Percentiles rank a stretch among this genome's conserved stretches.
Conservation (phyloP, 768 basidiomycete species). For the Termitomyces sp. region DNA sequence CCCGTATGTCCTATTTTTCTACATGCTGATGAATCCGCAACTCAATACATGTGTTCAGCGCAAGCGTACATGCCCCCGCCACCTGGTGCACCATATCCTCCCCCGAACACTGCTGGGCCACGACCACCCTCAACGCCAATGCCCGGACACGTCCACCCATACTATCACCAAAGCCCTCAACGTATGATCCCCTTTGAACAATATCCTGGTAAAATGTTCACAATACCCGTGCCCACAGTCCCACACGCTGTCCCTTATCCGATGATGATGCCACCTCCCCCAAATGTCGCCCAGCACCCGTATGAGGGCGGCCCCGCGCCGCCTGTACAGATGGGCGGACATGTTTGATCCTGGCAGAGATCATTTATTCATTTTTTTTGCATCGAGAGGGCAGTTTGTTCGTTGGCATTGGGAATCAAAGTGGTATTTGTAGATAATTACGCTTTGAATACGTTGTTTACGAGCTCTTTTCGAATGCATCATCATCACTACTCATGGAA, state of each 20-base stretch:
- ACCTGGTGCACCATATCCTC: slow-evolving; percentile 69
- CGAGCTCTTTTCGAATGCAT: too few species aligned
- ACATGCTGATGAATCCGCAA: not conserved
- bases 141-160: slow-evolving; percentile 80
- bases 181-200: slow-evolving; percentile 39
- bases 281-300: slow-evolving; percentile 62
- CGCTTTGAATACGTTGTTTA: too few species aligned
- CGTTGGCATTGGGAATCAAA: too few species aligned
- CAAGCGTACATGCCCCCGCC: slow-evolving; percentile 77
- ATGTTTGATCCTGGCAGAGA: slow-evolving; percentile 41
- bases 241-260: slow-evolving; percentile 83
- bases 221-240: slow-evolving; percentile 44
- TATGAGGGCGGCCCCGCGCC: slow-evolving; percentile 71
- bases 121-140: slow-evolving; percentile 89
- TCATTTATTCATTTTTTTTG: too few species aligned
- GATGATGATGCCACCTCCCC: slow-evolving; percentile 90
- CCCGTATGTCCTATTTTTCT: slow-evolving; percentile 50
- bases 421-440: too few species aligned
- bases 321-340: slow-evolving; percentile 77
- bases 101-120: slow-evolving; percentile 74
- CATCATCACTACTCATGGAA: too few species aligned
- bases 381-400: too few species aligned
- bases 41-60: slow-evolving; percentile 31
- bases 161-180: slow-evolving; percentile 89
- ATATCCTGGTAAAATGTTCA: slow-evolving; percentile 26